Conservation (phyloP, 129 eudicot genomes). For the Apium graveolens region DNA sequence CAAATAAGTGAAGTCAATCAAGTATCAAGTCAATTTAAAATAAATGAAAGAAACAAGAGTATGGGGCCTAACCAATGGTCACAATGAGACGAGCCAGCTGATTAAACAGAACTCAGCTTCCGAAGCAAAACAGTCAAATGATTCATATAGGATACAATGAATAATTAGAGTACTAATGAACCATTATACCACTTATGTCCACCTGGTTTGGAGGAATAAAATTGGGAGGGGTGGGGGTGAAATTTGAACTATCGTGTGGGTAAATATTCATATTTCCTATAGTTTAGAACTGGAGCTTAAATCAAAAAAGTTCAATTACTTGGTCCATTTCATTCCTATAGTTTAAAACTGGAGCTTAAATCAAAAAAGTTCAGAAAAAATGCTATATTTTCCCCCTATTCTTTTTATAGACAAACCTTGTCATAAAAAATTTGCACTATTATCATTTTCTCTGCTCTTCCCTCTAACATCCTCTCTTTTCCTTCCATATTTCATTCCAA, state of each 20-base stretch:
- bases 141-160: background rate
- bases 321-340: too few relatives aligned
- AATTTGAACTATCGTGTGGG: background rate
- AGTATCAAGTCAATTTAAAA: too few relatives aligned
- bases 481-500: too few relatives aligned
- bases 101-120: background rate
- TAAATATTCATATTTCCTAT: background rate
- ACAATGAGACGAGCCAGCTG: background rate
- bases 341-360: too few relatives aligned
- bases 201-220: background rate
- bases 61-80: background rate
- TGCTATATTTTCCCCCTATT: background rate
- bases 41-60: background rate
- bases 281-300: too few relatives aligned
- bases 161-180: background rate
- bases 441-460: too few relatives aligned
- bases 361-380: too few relatives aligned
- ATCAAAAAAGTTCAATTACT: background rate
- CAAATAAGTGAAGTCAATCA: too few relatives aligned
- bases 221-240: background rate
- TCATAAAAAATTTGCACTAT: too few relatives aligned
- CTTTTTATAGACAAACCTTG: too few relatives aligned
- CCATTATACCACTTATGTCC: too few relatives aligned
- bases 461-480: background rate
- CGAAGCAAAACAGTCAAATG: background rate